phyloP scores from a whole-genome alignment of 768 basidiomycete genomes.

The Boletus subcaerulescens region DNA sequence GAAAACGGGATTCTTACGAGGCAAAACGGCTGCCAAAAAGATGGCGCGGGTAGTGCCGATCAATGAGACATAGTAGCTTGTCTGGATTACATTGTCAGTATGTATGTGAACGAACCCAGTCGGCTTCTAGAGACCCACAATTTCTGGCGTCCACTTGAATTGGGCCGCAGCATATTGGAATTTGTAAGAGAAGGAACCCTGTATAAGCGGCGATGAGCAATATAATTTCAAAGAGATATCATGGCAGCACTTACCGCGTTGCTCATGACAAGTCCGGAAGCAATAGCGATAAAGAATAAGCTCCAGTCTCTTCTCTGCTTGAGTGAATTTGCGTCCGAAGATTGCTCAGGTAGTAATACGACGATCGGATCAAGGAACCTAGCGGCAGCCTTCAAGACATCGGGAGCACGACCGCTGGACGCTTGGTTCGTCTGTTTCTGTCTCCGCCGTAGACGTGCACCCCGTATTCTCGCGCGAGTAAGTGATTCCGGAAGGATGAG shows the following conservation, averaged over 20 bases:
- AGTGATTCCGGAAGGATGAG: slow-evolving; percentile 79
- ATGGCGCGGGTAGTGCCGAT: slow-evolving; percentile 52
- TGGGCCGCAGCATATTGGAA: slow-evolving; percentile 62
- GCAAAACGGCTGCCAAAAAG: slow-evolving; percentile 55
- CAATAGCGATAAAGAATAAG: slow-evolving; percentile 52
- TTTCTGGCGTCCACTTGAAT: slow-evolving; percentile 68
- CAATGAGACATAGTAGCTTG: slow-evolving; percentile 71
- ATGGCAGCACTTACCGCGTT: slow-evolving; percentile 41
- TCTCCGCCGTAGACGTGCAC: slow-evolving; percentile 16
- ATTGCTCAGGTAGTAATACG: slow-evolving; percentile 51
- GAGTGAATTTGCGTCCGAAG: slow-evolving; percentile 35
- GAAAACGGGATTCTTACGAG: slow-evolving; percentile 45
- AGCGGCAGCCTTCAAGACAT: slow-evolving; percentile 43
- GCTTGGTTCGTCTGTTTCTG: slow-evolving; percentile 9
- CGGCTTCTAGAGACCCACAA: slow-evolving; percentile 36
- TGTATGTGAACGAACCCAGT: not conserved
- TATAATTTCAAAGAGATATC: not conserved
- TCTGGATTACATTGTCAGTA: slow-evolving; percentile 33
- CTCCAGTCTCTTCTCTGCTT: slow-evolving; percentile 58
- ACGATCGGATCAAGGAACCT: slow-evolving; percentile 70
- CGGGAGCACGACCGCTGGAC: not conserved
- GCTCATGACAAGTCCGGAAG: slow-evolving; percentile 45
- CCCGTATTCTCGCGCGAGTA: slow-evolving; percentile 42
- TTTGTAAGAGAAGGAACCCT: slow-evolving; percentile 59
- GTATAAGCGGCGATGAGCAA: not conserved